Conservation (phyloP, 441 rosid genomes). For the Dalechampia spathulata region DNA sequence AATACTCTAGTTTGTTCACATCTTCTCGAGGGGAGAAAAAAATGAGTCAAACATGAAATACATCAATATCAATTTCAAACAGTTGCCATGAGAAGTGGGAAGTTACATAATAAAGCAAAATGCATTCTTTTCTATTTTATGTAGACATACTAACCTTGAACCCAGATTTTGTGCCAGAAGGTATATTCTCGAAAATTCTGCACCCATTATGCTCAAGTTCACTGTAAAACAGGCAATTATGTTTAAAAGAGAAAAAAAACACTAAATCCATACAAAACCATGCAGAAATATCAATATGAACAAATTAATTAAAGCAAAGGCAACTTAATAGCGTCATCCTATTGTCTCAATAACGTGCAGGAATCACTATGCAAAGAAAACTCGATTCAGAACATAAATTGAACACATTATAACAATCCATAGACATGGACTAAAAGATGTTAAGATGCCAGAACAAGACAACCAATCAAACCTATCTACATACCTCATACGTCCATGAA, state of each 20-base stretch:
- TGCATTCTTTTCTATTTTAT: background rate
- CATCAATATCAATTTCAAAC: too few species aligned
- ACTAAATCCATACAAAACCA: constrained; percentile 4
- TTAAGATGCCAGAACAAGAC: background rate
- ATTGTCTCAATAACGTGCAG: constrained; percentile 1
- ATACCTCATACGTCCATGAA: constrained; percentile 97
- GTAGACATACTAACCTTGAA: constrained; percentile 55
- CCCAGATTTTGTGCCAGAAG: constrained; percentile 75
- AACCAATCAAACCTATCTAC: constrained; percentile 5
- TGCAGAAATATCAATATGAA: background rate
- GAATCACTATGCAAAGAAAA: background rate
- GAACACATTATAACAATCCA: background rate
- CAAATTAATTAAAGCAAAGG: background rate
- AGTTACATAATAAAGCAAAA: background rate
- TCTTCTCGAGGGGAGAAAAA: too few species aligned
- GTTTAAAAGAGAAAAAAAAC: constrained; percentile 1
- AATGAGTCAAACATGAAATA: too few species aligned
- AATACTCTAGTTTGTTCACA: too few species aligned
- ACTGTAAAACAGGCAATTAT: constrained; percentile 34
- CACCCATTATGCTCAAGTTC: constrained; percentile 79
- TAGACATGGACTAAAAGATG: background rate
- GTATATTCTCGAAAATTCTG: constrained; percentile 64
- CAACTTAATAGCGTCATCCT: background rate
- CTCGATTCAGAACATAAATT: constrained; percentile 3
- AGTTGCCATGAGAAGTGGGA: background rate